Conservation (phyloP, 805 yeast species). For the Saccharomycopsis javanensis region DNA sequence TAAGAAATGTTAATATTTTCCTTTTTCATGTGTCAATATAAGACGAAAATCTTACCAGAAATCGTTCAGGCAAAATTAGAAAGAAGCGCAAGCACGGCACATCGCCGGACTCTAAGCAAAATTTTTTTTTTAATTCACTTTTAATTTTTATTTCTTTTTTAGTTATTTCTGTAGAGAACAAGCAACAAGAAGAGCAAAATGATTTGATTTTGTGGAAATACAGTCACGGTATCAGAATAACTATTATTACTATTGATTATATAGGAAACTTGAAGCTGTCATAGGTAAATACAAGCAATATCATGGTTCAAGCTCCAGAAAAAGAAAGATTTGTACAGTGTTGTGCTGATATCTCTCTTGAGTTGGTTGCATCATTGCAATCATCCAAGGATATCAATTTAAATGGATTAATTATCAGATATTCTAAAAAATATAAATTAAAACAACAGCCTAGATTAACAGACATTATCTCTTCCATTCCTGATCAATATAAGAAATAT, state of each 20-base stretch:
- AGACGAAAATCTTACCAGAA: too few species aligned
- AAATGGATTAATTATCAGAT: slow-evolving; percentile 78
- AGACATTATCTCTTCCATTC: slow-evolving; percentile 89
- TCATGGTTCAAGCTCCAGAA: slow-evolving; percentile 50
- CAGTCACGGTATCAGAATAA: not conserved
- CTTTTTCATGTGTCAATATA: too few species aligned
- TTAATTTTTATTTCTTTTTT: too few species aligned
- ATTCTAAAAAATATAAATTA: slow-evolving; percentile 83
- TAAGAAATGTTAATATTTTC: too few species aligned
- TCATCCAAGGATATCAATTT: slow-evolving; percentile 72
- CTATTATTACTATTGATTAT: not conserved
- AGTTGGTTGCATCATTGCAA: slow-evolving; percentile 68
- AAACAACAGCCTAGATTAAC: slow-evolving; percentile 90
- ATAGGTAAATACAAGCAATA: not conserved
- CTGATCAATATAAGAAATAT: slow-evolving; percentile 90
- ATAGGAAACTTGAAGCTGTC: not conserved
- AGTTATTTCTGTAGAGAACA: not conserved
- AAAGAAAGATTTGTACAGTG: slow-evolving; percentile 88
- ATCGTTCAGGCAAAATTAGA: too few species aligned
- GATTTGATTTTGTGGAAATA: not conserved
- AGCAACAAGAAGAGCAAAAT: not conserved
- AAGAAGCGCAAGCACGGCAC: too few species aligned
- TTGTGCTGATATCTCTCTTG: slow-evolving; percentile 85
- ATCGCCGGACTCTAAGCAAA: too few species aligned
- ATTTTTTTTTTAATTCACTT: too few species aligned